Evolutionary conservation across 768 basidiomycete genomes (phyloP), one percentile per base, ranked within the genome.

Genomic region (Tubosaeta sp.): DNA sequence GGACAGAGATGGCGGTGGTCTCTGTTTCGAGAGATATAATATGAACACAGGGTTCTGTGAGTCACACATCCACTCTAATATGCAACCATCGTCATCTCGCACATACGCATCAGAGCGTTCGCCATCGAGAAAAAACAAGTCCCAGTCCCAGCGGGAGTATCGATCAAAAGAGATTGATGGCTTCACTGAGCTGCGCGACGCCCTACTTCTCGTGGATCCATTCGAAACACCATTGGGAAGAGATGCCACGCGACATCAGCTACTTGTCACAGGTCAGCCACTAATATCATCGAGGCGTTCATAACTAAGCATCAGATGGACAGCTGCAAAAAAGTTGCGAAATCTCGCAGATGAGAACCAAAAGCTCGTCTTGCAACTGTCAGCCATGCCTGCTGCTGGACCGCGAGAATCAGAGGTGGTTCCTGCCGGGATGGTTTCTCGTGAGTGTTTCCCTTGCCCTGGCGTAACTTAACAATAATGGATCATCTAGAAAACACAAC

Each of bases 251-350:
- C 57, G 68, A 19, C 63, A 69, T 27, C 61, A 69, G 27, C 53
- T 67, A 3, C 61, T 67, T 19, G 19, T 57, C 19, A 59, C 61
- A 43, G 65, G 65, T 65, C 26, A 46, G 62, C 31, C 10, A 27
- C 41, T 19, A 12, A 43, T 12, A 6, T 14, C 29, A 12, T 5
- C 10, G 6, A 2, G 11, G 51, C 0, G 32, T 34, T 6, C 46
- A 1, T 25, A 17, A 12, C 51, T 63, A 35, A 63, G 8, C 26
- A 33, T 50, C n/a, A 5, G 10, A 17, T n/a, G n/a, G 22, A 56
- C 37, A 47, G 74, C 81, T 43, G 78, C 79, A 1, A 80, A 76
- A 73, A 77, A 82, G 65, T 75, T 79, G 76, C 53, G 61, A 45
- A 49, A 56, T 31, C 64, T 64, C 6, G 61, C 61, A 1, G 55